Evolutionary conservation across 1,284 basidiomycete species (phyloP).

Genomic region (Pyrrhoderma noxium): DNA sequence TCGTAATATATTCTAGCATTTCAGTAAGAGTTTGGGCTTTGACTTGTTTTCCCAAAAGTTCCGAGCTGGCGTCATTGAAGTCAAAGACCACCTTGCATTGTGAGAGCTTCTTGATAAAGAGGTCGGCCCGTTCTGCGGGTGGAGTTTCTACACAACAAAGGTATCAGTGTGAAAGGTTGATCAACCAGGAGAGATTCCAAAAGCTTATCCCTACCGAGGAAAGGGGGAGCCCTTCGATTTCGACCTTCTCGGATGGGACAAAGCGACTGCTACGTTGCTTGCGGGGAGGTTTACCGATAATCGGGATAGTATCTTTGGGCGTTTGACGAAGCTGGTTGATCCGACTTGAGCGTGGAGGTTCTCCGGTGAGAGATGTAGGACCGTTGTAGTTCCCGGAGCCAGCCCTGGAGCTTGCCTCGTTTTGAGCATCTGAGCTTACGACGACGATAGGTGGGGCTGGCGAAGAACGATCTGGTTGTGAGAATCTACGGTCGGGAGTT

Average conservation of each 20-base stretch:
- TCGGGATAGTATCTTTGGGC: constrained; percentile 91
- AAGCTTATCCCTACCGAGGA: constrained; percentile 70
- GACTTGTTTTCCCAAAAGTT: constrained; percentile 96
- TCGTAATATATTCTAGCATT: constrained; percentile 99
- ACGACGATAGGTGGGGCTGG: constrained; percentile 83
- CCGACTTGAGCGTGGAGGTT: constrained; percentile 41
- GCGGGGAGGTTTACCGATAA: constrained; percentile 89
- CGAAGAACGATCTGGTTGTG: constrained; percentile 36
- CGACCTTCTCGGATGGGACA: constrained; percentile 92
- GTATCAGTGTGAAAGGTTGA: constrained; percentile 18
- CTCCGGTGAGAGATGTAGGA: constrained; percentile 41
- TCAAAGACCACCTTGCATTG: constrained; percentile 98
- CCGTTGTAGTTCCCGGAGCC: constrained; percentile 30
- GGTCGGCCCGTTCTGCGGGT: constrained; percentile 78
- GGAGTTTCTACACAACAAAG: constrained; percentile 65
- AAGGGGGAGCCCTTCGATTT: constrained; percentile 91
- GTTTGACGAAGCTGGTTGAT: constrained; percentile 64
- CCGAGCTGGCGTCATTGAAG: constrained; percentile 96
- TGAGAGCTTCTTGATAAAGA: constrained; percentile 93
- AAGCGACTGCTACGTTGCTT: constrained; percentile 96
- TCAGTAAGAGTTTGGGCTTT: constrained; percentile 97
- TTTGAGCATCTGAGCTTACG: constrained; percentile 71
- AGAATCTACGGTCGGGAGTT: constrained; percentile 25
- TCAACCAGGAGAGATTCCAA: constrained; percentile 10
- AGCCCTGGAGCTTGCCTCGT: constrained; percentile 36